Base-by-base conservation (phyloP, 305 asterid species). In the Fraxinus platypoda region DNA sequence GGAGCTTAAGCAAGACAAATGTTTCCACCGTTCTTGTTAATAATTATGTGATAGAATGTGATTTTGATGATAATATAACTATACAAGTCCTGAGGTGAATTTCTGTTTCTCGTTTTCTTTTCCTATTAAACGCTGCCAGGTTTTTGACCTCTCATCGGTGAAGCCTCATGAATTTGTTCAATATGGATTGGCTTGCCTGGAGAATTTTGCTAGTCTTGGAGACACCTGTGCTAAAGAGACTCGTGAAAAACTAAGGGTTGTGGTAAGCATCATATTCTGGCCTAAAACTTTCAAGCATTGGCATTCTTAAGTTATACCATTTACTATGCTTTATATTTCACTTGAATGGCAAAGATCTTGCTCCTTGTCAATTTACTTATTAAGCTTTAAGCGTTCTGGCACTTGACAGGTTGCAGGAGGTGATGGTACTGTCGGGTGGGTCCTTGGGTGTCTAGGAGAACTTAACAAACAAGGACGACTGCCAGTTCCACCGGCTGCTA, bases 141-240 rank as follows among this genome's bases (percentile, higher is more conserved):
- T 95, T 84, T 95, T 92, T 80, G 99, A 95, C 90, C 97, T 95
- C 77, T 88, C 93, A 77, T 80, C 4, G 4, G 98, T 95, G 88
- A 93, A 91, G 92, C 99, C 99, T 84, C 91, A 94, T 87, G 97
- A 92, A 76, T 95, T 95, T 82, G 99, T 95, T 83, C 92, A 92
- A 85, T 90, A 94, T 84, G 99, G 99, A 75, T 85, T 95, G 91
- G 85, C 88, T 86, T 95, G 99, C 91, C 90, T 95, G 81, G 99
- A 94, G 92, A 91, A 87, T 82, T 90, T 94, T 78, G 92, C 94
- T 82, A 86, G 88, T 80, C 90, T 83, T 78, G 99, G 99, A 13
- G 99, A 95, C 85, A 85, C 49, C 25, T 93, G 97, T 15, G 99
- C 99, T 6, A 88, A 93, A 89, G 91, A 70, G 83, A 91, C 91